These are phyloP conservation scores for Naganishia friedmannii DNA, from an alignment of 768 basidiomycete species.

Conservation along the genomic window DNA sequence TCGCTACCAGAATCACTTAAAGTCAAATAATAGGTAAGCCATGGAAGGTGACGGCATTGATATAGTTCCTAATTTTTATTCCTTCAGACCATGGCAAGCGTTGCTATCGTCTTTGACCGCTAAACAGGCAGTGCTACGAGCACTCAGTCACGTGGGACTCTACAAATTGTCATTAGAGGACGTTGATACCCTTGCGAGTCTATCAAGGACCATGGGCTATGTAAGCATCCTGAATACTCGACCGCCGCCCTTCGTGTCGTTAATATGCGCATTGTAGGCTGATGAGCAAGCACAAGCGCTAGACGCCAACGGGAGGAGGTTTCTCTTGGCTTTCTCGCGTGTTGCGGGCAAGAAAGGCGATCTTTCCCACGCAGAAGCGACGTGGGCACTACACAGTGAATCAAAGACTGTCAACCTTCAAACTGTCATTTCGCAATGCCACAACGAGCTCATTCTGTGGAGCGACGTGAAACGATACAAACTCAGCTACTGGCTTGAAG, in stretches of 20 bases:
- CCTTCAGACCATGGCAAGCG: not conserved
- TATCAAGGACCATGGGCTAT: slow-evolving; percentile 5
- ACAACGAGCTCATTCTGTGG: slow-evolving; percentile 13
- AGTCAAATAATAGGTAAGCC: not conserved
- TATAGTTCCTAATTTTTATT: not conserved
- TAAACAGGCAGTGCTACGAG: not conserved
- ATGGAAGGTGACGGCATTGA: not conserved
- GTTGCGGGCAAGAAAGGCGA: not conserved
- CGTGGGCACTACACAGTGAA: slow-evolving; percentile 17
- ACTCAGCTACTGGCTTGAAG: slow-evolving; percentile 15
- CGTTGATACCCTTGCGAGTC: slow-evolving; percentile 5
- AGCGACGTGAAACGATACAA: slow-evolving; percentile 6
- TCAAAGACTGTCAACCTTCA: slow-evolving; percentile 10
- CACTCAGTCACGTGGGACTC: not conserved
- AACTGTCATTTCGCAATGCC: slow-evolving; percentile 7
- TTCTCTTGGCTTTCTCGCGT: not conserved
- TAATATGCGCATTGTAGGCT: not conserved
- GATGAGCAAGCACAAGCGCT: slow-evolving; percentile 22
- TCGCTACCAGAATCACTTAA: not conserved
- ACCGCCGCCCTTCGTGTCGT: not conserved
- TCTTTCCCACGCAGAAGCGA: slow-evolving; percentile 2
- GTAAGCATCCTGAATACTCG: not conserved
- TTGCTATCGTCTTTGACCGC: not conserved
- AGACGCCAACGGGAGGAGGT: slow-evolving; percentile 22
- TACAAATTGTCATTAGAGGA: slow-evolving; percentile 9